Evolutionary conservation across 164 flowering plant species (phyloP).

Genomic region (Brasenia schreberi): DNA sequence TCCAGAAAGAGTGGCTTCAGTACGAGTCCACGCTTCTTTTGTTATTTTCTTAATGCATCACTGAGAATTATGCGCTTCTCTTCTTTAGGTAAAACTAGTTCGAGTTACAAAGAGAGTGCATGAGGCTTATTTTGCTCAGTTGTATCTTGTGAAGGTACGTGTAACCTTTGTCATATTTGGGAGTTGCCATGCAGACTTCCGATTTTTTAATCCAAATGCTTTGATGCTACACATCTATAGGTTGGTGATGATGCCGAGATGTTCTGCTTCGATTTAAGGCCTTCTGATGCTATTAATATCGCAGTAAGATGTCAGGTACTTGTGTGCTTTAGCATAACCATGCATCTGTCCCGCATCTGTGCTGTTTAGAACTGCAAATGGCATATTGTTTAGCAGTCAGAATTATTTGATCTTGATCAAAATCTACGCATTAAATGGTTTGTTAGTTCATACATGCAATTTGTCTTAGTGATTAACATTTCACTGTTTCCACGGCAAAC

Average conservation of each 20-base stretch:
- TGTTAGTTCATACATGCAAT: too few relatives aligned
- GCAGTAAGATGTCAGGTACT: conserved; percentile 98
- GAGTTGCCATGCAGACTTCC: background rate
- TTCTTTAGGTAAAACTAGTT: conserved; percentile 71
- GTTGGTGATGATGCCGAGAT: conserved; percentile 45
- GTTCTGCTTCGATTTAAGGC: conserved; percentile 83
- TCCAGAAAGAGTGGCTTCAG: too few relatives aligned
- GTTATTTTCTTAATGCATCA: too few relatives aligned
- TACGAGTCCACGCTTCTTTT: too few relatives aligned
- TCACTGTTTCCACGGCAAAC: too few relatives aligned
- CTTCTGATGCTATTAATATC: conserved; percentile 98
- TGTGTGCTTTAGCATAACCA: background rate
- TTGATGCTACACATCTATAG: conserved; percentile 19
- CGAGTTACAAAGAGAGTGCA: conserved; percentile 92
- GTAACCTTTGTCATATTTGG: background rate
- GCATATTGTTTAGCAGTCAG: too few relatives aligned
- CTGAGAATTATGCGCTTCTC: background rate
- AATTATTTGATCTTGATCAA: too few relatives aligned
- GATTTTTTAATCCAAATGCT: background rate
- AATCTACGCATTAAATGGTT: too few relatives aligned
- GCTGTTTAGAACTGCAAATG: too few relatives aligned
- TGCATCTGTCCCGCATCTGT: too few relatives aligned
- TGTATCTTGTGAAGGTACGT: conserved; percentile 69
- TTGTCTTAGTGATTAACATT: too few relatives aligned
- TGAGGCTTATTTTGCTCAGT: conserved; percentile 90